Conservation (phyloP, 371 early-diverging fungal species). For the Dichotomocladium elegans region DNA sequence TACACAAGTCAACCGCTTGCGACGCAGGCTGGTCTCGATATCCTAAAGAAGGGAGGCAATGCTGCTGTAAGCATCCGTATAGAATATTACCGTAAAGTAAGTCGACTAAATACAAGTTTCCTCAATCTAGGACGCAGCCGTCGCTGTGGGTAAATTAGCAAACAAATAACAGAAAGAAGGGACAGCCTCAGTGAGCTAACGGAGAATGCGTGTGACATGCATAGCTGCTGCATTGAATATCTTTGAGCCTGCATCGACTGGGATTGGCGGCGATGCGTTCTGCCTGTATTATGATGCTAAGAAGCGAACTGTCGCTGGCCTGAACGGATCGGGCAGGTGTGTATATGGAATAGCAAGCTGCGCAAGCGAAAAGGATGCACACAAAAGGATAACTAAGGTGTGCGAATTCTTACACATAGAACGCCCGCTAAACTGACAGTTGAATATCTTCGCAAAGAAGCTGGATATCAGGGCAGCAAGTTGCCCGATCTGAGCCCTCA, state of each 20-base stretch:
- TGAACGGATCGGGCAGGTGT: slow-evolving; percentile 80
- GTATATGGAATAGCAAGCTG: too few species aligned
- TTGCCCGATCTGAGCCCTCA: slow-evolving; percentile 52
- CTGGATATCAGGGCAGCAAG: slow-evolving; percentile 22
- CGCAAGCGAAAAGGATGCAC: neutral
- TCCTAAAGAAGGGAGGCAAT: slow-evolving; percentile 84
- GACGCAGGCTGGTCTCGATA: slow-evolving; percentile 73
- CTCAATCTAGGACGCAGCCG: slow-evolving; percentile 76
- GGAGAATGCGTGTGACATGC: too few species aligned
- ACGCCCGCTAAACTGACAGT: slow-evolving; percentile 63
- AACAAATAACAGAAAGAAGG: neutral
- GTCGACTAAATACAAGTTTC: too few species aligned
- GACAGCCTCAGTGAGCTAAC: slow-evolving; percentile 1
- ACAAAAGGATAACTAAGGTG: neutral
- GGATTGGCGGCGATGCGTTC: slow-evolving; percentile 93
- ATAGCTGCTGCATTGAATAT: slow-evolving; percentile 67
- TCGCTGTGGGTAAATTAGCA: slow-evolving; percentile 55
- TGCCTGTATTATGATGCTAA: slow-evolving; percentile 76
- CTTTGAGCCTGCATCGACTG: slow-evolving; percentile 84
- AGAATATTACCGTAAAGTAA: too few species aligned
- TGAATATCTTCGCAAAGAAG: slow-evolving; percentile 28
- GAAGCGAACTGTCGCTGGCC: slow-evolving; percentile 48
- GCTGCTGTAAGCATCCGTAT: slow-evolving; percentile 69
- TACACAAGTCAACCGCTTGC: slow-evolving; percentile 78
- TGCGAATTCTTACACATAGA: slow-evolving; percentile 13